Percentiles rank a stretch among this genome's conserved stretches.
phyloP scores from a whole-genome alignment of 208 protist species.

The Leishmania major region DNA sequence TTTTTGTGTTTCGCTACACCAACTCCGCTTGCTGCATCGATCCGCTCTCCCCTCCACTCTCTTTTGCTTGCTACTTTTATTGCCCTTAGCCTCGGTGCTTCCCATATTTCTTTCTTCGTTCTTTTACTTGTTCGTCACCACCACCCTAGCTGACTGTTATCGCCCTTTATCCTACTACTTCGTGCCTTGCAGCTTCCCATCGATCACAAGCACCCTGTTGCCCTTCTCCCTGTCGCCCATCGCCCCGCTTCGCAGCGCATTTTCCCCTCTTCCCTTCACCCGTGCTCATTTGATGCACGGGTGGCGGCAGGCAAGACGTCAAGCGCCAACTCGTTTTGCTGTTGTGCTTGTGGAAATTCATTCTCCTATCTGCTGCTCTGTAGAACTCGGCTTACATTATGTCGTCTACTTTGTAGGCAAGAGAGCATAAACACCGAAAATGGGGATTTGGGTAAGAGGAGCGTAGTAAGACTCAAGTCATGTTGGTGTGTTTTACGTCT shows the following conservation, averaged over 20 bases:
- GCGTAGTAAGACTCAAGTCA: not conserved
- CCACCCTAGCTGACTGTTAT: not conserved
- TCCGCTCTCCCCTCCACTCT: not conserved
- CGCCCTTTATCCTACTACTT: not conserved
- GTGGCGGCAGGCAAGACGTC: not conserved
- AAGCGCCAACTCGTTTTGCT: not conserved
- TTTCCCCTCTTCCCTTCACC: not conserved
- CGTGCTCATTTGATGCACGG: not conserved
- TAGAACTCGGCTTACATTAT: not conserved
- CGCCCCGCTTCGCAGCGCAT: not conserved
- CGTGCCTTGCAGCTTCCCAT: not conserved
- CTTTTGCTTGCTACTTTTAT: conserved; percentile 4
- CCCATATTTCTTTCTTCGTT: not conserved
- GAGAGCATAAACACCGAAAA: not conserved
- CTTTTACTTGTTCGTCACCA: not conserved
- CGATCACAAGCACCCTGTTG: no score
- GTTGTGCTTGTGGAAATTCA: not conserved
- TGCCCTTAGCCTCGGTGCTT: not conserved
- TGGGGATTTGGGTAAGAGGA: not conserved
- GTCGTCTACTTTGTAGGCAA: not conserved
- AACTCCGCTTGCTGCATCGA: not conserved
- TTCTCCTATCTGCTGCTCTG: not conserved
- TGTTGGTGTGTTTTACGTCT: not conserved
- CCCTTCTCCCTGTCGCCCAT: not conserved
- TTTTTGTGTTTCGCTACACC: not conserved